A percentile compares a stretch with the other conserved stretches of the same genome.
Evolutionary conservation across 345 rosid species (phyloP).

Genomic region (Cardiospermum halicacabum): DNA sequence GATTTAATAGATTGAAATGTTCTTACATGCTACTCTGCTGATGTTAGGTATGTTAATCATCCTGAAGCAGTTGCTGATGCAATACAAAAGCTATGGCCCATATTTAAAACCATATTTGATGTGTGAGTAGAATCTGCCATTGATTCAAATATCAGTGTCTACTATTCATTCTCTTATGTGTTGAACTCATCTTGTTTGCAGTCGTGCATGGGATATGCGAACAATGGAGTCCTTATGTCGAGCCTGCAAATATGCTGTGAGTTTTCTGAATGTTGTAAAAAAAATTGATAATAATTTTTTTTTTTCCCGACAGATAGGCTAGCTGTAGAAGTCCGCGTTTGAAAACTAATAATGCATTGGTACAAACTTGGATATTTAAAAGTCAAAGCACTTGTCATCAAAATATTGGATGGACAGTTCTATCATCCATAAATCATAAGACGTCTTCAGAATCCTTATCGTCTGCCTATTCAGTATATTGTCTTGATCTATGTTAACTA

Average conservation of each 20-base stretch:
- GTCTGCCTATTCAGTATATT: too few relatives aligned
- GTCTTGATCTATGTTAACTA: too few relatives aligned
- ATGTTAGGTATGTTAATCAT: slow-evolving; percentile 82
- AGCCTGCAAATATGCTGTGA: slow-evolving; percentile 99
- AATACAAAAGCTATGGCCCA: slow-evolving; percentile 87
- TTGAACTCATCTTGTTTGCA: slow-evolving; percentile 31
- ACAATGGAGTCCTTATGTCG: slow-evolving; percentile 99
- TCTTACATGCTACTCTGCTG: slow-evolving; percentile 18
- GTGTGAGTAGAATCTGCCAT: slow-evolving; percentile 45
- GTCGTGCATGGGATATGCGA: slow-evolving; percentile 99
- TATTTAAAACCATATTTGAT: slow-evolving; percentile 86
- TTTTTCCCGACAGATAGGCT: slow-evolving; percentile 1
- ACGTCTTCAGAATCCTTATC: too few relatives aligned
- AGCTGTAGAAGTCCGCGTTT: slow-evolving; percentile 2
- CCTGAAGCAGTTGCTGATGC: slow-evolving; percentile 97
- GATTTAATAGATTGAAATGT: slow-evolving; percentile 13
- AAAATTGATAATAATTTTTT: slow-evolving; percentile 13
- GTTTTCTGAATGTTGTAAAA: slow-evolving; percentile 19
- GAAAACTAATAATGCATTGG: neutral
- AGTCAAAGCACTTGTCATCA: neutral
- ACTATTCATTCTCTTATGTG: slow-evolving; percentile 19
- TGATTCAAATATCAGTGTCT: neutral
- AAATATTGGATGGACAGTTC: neutral
- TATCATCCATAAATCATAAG: too few relatives aligned
- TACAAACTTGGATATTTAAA: neutral